Evolutionary conservation across 208 protist species (phyloP).

Genomic region (Naegleria gruberi): DNA sequence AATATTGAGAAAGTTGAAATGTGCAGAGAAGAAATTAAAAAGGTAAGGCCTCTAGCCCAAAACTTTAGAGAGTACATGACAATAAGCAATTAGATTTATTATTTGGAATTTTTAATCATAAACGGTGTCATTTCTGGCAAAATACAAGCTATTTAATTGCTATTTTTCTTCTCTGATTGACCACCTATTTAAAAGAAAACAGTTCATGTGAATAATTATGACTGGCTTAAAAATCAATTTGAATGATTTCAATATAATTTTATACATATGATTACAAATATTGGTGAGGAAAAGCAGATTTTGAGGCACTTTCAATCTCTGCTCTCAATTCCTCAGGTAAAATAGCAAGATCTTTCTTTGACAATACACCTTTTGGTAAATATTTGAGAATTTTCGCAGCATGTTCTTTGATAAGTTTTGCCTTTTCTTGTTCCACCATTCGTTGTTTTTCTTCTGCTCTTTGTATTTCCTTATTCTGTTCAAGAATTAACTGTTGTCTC

Average conservation of each 20-base stretch:
- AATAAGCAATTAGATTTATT: no score
- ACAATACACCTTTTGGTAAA: neutral
- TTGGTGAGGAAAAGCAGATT: neutral
- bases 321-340: neutral
- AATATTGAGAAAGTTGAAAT: neutral
- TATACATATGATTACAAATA: no score
- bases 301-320: neutral
- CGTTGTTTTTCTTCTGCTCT: neutral
- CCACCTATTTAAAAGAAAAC: no score
- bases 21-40: neutral
- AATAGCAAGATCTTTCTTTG: neutral
- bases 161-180: no score
- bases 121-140: no score
- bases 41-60: neutral
- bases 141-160: no score
- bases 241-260: no score
- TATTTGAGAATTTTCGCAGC: neutral
- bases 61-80: no score
- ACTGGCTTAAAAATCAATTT: no score
- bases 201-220: no score
- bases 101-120: no score
- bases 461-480: neutral
- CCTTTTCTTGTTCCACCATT: constrained; percentile 15
- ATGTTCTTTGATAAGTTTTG: constrained; percentile 1
- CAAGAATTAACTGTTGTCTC: neutral